These are phyloP conservation scores for Candida boleticola DNA, from an alignment of 805 yeast species.

Conservation along the genomic window DNA sequence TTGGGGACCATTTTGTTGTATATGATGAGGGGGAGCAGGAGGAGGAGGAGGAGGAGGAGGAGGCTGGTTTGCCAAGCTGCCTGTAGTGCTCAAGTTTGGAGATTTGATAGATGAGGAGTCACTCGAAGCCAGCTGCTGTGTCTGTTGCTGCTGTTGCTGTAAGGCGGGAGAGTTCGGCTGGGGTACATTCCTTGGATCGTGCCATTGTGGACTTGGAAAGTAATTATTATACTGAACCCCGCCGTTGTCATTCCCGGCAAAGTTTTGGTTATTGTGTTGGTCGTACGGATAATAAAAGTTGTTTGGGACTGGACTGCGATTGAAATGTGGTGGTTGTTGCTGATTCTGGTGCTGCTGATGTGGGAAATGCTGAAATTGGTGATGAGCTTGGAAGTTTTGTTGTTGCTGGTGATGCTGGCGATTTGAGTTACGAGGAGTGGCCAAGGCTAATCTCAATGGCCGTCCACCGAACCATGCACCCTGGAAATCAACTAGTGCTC, in stretches of 20 bases:
- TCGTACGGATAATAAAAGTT: background rate
- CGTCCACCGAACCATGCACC: constrained; percentile 81
- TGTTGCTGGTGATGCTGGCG: constrained; percentile 17
- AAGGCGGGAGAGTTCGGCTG: background rate
- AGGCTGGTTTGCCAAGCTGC: background rate
- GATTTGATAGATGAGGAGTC: constrained; percentile 4
- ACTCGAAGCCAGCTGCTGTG: background rate
- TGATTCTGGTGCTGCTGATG: constrained; percentile 8
- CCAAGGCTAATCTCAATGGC: constrained; percentile 72
- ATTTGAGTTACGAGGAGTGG: constrained; percentile 60
- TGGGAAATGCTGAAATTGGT: constrained; percentile 4
- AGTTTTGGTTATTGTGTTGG: background rate
- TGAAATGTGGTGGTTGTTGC: constrained; percentile 10
- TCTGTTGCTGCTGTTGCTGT: background rate
- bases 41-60: background rate
- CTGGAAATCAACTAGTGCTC: constrained; percentile 72
- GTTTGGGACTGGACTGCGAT: constrained; percentile 7
- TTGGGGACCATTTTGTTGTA: background rate
- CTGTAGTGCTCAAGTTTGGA: background rate
- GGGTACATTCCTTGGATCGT: background rate
- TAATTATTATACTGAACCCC: background rate
- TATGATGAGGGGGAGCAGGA: background rate
- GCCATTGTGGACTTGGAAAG: constrained; percentile 3
- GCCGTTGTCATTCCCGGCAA: background rate
- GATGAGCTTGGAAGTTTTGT: constrained; percentile 9